Conservation (phyloP, 768 basidiomycete genomes). For the Amanita muscaria region DNA sequence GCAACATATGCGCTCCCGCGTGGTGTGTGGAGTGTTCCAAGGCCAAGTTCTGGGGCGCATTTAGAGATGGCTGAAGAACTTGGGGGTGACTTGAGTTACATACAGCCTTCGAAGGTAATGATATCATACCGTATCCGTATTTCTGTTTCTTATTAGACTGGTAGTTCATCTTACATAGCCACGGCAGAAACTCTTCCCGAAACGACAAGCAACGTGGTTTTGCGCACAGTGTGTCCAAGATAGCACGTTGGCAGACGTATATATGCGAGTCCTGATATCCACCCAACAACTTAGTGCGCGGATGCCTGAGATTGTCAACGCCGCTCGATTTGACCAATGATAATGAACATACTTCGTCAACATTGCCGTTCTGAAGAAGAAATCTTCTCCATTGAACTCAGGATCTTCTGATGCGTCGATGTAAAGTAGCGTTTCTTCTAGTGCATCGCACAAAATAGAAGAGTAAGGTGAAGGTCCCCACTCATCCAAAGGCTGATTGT, state of each 20-base stretch:
- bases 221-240: conserved; percentile 63
- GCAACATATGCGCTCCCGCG: background rate
- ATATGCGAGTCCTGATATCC: conserved; percentile 81
- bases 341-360: conserved; percentile 43
- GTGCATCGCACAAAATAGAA: conserved; percentile 63
- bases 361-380: conserved; percentile 69
- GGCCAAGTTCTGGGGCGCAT: background rate
- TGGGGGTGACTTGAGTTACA: background rate
- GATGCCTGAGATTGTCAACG: conserved; percentile 44
- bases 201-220: conserved; percentile 74
- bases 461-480: conserved; percentile 45
- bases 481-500: conserved; percentile 50
- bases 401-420: conserved; percentile 62
- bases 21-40: background rate
- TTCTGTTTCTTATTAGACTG: conserved; percentile 49
- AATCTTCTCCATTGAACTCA: conserved; percentile 60
- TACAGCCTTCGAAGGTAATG: background rate
- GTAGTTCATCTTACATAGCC: conserved; percentile 84
- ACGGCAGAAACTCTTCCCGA: conserved; percentile 85
- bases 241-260: conserved; percentile 71
- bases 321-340: too few relatives aligned
- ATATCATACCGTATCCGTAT: conserved; percentile 42
- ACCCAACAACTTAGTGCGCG: conserved; percentile 58
- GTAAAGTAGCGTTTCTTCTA: conserved; percentile 57
- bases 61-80: background rate